Evolutionary conservation across 352 stramenopile species (phyloP), one percentile per base, ranked within the genome.

Genomic region (Detonula confervacea): DNA sequence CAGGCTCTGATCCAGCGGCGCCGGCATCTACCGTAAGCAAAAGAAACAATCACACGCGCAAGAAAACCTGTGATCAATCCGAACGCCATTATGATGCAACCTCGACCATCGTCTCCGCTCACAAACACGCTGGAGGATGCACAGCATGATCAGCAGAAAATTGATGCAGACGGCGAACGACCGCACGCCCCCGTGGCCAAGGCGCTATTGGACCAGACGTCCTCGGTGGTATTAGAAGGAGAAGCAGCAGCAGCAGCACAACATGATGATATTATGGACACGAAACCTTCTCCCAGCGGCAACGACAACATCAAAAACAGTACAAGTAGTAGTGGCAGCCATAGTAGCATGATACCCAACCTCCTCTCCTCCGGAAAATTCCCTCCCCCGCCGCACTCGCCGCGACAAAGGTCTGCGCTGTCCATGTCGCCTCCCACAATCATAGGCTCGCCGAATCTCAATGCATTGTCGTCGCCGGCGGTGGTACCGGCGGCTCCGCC

Each of bases 401-500:
- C 57, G 7, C 18, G 30, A 30, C 47, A 35, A 33, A 65, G 33
- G 5, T 25, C 3, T 2, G 20, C 6, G 14, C 29, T 47, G 29
- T 11, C 16, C n/a, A 65, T 30, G 9, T 35, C 37, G 7, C 29
- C 55, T 47, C 20, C n/a, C 16, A 44, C 27, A 30, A 65, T 65
- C 35, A 16, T 14, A 2, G 2, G 6, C 11, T 20, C 11, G 3
- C 47, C 11, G 1, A 24, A 56, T 56, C 8, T 30, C 47, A 30
- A 56, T 33, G 47, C 0, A 4, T 1, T 30, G 5, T 22, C 35
- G 54, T 35, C 35, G 47, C 54, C 57, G 0, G 18, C 47, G 11
- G n/a, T 56, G 1, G 20, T 56, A 12, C 57, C 57, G 11, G 57
- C 57, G 20, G 57, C 57, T 25, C 57, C 57, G 35, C 57, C 57